Evolutionary conservation across 2,329 filamentous ascomycete species (phyloP).

Genomic region (Talaromyces amestolkiae): DNA sequence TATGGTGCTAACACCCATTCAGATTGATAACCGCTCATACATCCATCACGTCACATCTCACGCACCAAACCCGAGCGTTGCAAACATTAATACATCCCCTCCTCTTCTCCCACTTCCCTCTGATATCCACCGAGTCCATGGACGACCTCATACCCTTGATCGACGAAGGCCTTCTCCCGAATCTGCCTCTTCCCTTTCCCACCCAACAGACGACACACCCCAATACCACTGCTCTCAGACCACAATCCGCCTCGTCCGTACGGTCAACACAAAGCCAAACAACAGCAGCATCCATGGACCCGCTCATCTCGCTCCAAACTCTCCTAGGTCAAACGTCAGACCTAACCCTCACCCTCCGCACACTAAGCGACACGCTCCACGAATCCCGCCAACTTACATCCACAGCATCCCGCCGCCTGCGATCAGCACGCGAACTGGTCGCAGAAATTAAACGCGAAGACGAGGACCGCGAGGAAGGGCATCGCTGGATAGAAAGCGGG

Average conservation of each 20-base stretch:
- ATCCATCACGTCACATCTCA: constrained; percentile 59
- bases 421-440: constrained; percentile 79
- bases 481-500: constrained; percentile 74
- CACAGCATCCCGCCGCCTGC: constrained; percentile 74
- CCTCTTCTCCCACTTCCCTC: constrained; percentile 56
- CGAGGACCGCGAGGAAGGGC: constrained; percentile 77
- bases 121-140: constrained; percentile 53
- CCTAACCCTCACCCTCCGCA: constrained; percentile 75
- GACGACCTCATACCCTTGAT: constrained; percentile 59
- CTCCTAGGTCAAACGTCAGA: constrained; percentile 70
- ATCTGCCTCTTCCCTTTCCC: constrained; percentile 49
- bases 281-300: constrained; percentile 37
- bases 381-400: constrained; percentile 88
- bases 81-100: constrained; percentile 59
- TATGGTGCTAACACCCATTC: constrained; percentile 9
- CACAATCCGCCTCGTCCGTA: constrained; percentile 31
- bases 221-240: constrained; percentile 24
- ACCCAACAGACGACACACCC: constrained; percentile 21
- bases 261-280: constrained; percentile 24
- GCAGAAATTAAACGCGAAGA: constrained; percentile 80
- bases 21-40: constrained; percentile 60
- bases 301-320: constrained; percentile 63
- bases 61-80: constrained; percentile 59
- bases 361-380: constrained; percentile 85
- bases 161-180: constrained; percentile 50